Conservation (phyloP, 106 monocot genomes). For the Allium cepa region DNA sequence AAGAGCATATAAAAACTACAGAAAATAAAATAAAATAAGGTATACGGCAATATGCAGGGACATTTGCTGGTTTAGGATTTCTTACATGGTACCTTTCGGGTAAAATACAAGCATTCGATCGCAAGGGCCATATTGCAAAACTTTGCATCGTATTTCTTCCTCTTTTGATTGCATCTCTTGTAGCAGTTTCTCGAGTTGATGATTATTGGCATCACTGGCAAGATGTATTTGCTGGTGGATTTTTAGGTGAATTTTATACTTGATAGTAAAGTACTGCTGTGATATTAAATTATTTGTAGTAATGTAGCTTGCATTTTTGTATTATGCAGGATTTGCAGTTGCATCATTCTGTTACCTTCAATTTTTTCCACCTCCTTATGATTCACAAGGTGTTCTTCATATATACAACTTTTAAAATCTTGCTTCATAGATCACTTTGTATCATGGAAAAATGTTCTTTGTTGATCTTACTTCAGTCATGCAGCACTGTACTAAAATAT, state of each 20-base stretch:
- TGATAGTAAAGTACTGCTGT: not conserved
- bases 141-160: conserved; percentile 59
- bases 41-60: conserved; percentile 27
- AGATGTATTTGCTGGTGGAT: conserved; percentile 59
- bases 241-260: conserved; percentile 27
- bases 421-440: not conserved
- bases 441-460: too few species aligned
- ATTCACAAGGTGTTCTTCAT: conserved; percentile 24
- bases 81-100: conserved; percentile 52
- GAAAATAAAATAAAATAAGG: not conserved
- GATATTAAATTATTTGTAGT: not conserved
- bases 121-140: conserved; percentile 44
- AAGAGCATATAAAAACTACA: too few species aligned
- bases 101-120: conserved; percentile 48
- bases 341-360: conserved; percentile 56
- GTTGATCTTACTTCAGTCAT: too few species aligned
- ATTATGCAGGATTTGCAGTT: conserved; percentile 35
- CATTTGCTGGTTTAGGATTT: conserved; percentile 55
- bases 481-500: too few species aligned
- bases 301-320: not conserved
- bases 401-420: not conserved
- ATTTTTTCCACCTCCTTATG: conserved; percentile 49
- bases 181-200: conserved; percentile 58
- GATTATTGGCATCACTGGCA: conserved; percentile 80
- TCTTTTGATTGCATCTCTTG: conserved; percentile 40